Percentiles rank a stretch among this genome's conserved stretches.
Conservation (phyloP, 164 flowering plant species). For the Vitis vinifera region ASM3070453v1 NC_081810.1:6878501-6879000, state of each 20-base stretch:
- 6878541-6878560: conserved; percentile 25
- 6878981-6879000: too few species aligned
- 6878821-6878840: not conserved
- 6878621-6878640: conserved; percentile 27
- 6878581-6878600: conserved; percentile 35
- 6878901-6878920: too few species aligned
- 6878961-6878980: too few species aligned
- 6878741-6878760: conserved; percentile 1
- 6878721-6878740: not conserved
- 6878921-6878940: too few species aligned
- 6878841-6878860: conserved; percentile 14
- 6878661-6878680: conserved; percentile 25
- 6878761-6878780: not conserved
- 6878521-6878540: conserved; percentile 33
- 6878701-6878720: not conserved
- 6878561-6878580: conserved; percentile 50
- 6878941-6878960: too few species aligned
- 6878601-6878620: conserved; percentile 19
- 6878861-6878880: conserved; percentile 16
- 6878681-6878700: conserved; percentile 19
- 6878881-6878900: too few species aligned
- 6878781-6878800: not conserved
- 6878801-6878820: not conserved
- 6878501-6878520: conserved; percentile 22
- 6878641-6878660: conserved; percentile 32